Evolutionary conservation across 345 rosid species (phyloP), one percentile per base, ranked within the genome.

Genomic region (Populus nigra): DNA sequence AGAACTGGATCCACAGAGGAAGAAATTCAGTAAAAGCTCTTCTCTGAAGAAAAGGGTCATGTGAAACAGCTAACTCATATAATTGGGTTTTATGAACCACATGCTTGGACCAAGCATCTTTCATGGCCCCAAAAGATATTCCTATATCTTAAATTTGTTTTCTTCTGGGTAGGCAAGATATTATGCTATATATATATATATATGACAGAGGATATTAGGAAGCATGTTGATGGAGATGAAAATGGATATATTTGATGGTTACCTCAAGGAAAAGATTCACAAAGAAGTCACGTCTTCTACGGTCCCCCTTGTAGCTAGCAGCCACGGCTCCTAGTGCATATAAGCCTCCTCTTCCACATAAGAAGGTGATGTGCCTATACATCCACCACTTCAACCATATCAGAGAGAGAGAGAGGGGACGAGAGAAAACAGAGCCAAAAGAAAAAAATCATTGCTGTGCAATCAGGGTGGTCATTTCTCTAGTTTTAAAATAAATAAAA

Each of bases 281-380:
- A 76, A 79, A 91, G 39, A 79, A 59, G 82, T 90, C 89, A 25
- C 85, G 90, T 68, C 84, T 85, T 8, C 65, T 79, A 75, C 71
- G 88, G 86, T 95, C 91, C 82, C 87, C 83, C 71, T 31, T 81
- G 80, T 77, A 84, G 61, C 81, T 88, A 47, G 96, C 93, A 73
- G 84, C 89, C 45, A 90, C 88, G 4, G 98, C 94, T 16, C 99
- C 98, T 1, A 92, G 83, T 0, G 97, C 95, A 57, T 89, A 92
- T 6, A 90, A 88, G 41, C 99, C 99, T 80, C 98, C 99, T 86
- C 89, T 86, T 38, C 99, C 99, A 62, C 96, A 88, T 71, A 95
- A 84, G 90, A 91, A 91, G 3, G 98, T 93, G 82, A 91, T 90
- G 66, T 91, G 91, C 88, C 96, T 93, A 88, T 8, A 45, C 17